A percentile compares a stretch with the other conserved stretches of the same genome.
Conservation (phyloP, 768 basidiomycete species). For the Leccinum boreale region DNA sequence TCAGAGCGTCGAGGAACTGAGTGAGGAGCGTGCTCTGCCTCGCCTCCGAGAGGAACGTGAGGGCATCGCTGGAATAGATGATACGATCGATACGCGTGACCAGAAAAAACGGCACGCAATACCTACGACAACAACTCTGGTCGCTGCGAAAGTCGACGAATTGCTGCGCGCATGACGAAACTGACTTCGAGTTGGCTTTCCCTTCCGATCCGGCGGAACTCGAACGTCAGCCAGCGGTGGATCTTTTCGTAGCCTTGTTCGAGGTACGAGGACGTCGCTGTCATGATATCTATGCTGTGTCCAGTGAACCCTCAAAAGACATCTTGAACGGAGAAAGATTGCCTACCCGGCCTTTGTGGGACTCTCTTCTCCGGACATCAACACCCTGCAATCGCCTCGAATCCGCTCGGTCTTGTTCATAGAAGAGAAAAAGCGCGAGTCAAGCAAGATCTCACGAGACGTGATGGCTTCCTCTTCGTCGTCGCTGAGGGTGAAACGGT, state of each 20-base stretch:
- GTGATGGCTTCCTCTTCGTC: conserved; percentile 71
- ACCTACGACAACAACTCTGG: conserved; percentile 62
- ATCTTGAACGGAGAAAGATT: background rate
- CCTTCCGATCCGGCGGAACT: conserved; percentile 76
- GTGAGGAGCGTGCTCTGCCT: conserved; percentile 77
- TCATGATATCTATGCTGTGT: conserved; percentile 82
- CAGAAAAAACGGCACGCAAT: background rate
- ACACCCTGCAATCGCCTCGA: conserved; percentile 76
- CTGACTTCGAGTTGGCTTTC: conserved; percentile 73
- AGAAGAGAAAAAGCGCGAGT: conserved; percentile 70
- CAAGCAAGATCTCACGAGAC: conserved; percentile 76
- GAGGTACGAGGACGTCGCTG: conserved; percentile 72
- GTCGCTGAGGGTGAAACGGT: conserved; percentile 78
- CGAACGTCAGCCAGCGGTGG: conserved; percentile 78
- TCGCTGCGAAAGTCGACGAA: conserved; percentile 69
- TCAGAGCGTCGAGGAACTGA: conserved; percentile 85
- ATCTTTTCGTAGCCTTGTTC: conserved; percentile 92
- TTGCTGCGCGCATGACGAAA: conserved; percentile 62
- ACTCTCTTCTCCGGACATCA: conserved; percentile 83
- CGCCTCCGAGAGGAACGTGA: conserved; percentile 72
- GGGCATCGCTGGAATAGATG: conserved; percentile 60
- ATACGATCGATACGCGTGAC: background rate
- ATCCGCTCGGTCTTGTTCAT: conserved; percentile 87
- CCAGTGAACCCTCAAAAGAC: background rate
- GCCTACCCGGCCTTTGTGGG: conserved; percentile 73